These are phyloP conservation scores for Mesotaenium endlicherianum DNA, from an alignment of 139 green algal species.

Conservation along the genomic window DNA sequence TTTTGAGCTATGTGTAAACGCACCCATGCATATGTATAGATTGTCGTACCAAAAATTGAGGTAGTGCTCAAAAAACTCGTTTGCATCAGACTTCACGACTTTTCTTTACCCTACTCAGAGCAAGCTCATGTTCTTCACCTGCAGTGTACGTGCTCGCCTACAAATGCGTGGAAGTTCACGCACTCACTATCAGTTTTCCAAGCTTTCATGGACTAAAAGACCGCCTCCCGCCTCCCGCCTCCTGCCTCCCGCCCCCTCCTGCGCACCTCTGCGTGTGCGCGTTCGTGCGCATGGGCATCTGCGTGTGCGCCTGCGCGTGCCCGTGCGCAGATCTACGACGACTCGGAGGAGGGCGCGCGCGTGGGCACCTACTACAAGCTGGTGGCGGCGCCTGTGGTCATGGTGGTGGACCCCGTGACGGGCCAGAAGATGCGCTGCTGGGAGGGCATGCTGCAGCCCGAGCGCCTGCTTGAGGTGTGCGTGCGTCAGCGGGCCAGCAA, in stretches of 20 bases:
- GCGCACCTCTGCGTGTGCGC: neutral
- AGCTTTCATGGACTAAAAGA: no score
- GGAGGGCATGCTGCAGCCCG: slow-evolving; percentile 68
- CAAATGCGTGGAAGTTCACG: no score
- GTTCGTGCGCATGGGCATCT: neutral
- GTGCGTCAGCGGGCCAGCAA: neutral
- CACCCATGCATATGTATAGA: no score
- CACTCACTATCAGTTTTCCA: no score
- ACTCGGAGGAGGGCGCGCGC: slow-evolving; percentile 57
- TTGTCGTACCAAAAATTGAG: no score
- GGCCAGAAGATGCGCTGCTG: slow-evolving; percentile 68
- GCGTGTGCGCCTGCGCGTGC: slow-evolving; percentile 5
- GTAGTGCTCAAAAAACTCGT: no score
- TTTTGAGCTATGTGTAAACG: no score
- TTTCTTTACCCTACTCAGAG: no score
- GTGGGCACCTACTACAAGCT: slow-evolving; percentile 67
- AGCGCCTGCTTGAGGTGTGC: slow-evolving; percentile 59
- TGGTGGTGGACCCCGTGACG: slow-evolving; percentile 79
- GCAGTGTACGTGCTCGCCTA: no score
- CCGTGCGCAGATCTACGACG: slow-evolving; percentile 51
- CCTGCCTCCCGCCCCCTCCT: neutral
- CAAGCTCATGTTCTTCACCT: no score
- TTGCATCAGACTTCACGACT: no score
- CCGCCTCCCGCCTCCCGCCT: neutral
- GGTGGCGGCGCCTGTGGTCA: slow-evolving; percentile 58